Evolutionary conservation across 1,284 basidiomycete species (phyloP), one percentile per base, ranked within the genome.

Genomic region (Lentinus polychrous): DNA sequence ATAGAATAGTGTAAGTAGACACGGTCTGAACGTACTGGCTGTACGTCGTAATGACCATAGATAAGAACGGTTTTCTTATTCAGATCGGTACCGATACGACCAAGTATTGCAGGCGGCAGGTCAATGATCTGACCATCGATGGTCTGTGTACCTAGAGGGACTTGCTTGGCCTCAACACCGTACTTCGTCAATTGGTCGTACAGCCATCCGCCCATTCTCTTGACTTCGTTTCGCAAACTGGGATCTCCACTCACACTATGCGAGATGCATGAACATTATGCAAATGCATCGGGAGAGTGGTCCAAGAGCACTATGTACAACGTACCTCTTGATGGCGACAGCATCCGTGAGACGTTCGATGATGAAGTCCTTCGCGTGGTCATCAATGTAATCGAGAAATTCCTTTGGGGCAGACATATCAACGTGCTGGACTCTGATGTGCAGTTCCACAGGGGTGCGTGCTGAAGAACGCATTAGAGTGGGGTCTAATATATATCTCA

Each of bases 31-130:
- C 46, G 2, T 22, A 49, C 47, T 20, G 47, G 47, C 18, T 49
- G 47, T 11, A 91, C 87, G 61, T 91, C 88, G 60, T 89, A 94
- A 64, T 94, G 91, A 1, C 93, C 94, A 63, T 97, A 97, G 41
- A 96, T 73, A 20, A 96, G 77, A 46, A 97, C 81, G 0, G 92
- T 97, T 79, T 90, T 94, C 80, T 94, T 94, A 58, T 72, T 79
- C 14, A 81, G 78, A 67, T 95, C 91, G 47, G 84, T 75, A 11
- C 94, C 93, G 53, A 97, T 76, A 51, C 79, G 75, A 8, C 90
- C 94, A 37, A 98, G 78, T 60, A 99, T 81, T 5, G 38, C 38
- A 14, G 41, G 41, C 14, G 47, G 47, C 3, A 43, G 12, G 14
- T 43, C 32, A 8, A 49, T 12, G 10, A 14, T 10, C 24, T 43